Base-by-base conservation (phyloP, 345 rosid genomes). In the Viola odorata region DNA sequence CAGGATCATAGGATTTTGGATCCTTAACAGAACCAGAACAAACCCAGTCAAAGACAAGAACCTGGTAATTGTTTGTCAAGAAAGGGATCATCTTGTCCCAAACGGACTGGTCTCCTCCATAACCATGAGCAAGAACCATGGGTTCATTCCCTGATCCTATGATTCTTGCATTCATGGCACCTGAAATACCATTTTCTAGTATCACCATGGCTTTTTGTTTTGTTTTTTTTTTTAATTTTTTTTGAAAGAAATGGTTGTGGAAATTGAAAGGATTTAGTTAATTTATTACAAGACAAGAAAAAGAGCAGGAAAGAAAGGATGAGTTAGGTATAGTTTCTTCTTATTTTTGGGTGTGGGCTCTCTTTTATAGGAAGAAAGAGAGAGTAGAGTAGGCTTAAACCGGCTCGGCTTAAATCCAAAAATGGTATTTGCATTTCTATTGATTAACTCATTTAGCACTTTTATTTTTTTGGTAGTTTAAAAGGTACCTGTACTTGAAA, bases 11-110 rank as follows among this genome's bases (percentile, higher is more conserved):
- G 16, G 77, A 75, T 60, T 58, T 63, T 37, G 73, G 78, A 40
- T 84, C 94, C 68, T 81, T 74, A 5, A 80, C 77, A 37, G 86
- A 81, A 12, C 94, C 88, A 3, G 96, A 84, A 69, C 84, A 91
- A 11, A 62, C 45, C 94, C 96, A 88, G 45, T 88, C 98, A 53
- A 86, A 91, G n/a, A 80, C 77, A 14, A 84, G 64, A 60, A 91
- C 77, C 73, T 68, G 72, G 68, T 52, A 83, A 16, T 78, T 60
- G 42, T 68, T 57, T 10, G 87, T 58, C 68, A 91, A 54, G 49
- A 55, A 53, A 17, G 94, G 89, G 23, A 80, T 38, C 8, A 72
- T 57, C 23, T 66, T 45, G 47, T 72, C 71, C 76, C 76, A 72
- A 0, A 76, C 52, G 7, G 86, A 78, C 60, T 88, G 96, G 68